Conservation (phyloP, 257 asterid species). For the Capsicum pubescens region DNA sequence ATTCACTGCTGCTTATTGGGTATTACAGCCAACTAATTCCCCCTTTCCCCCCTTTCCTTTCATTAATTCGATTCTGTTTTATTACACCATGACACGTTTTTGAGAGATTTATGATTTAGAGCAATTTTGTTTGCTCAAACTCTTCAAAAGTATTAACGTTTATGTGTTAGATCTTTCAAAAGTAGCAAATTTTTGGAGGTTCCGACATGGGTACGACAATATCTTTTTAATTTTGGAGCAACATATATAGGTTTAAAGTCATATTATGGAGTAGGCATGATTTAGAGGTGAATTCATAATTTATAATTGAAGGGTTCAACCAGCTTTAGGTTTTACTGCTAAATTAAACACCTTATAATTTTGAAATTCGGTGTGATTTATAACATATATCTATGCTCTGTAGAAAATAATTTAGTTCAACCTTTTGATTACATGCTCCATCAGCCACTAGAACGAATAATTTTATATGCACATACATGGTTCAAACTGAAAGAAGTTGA, state of each 20-base stretch:
- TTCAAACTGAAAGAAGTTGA: neutral
- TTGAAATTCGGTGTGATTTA: neutral
- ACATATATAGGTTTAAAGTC: neutral
- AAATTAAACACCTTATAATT: neutral
- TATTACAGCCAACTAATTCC: conserved; percentile 24
- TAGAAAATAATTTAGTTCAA: neutral
- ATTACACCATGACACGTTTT: neutral
- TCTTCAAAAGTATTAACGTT: neutral
- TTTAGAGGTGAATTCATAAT: neutral
- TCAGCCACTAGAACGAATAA: neutral
- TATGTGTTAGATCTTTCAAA: neutral
- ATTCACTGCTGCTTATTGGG: conserved; percentile 96
- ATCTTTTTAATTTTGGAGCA: too few species aligned
- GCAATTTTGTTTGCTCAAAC: neutral
- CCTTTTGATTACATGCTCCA: neutral
- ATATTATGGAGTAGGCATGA: neutral
- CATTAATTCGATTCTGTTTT: neutral
- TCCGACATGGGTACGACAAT: too few species aligned
- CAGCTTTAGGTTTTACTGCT: neutral
- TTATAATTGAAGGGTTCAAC: neutral
- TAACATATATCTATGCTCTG: neutral
- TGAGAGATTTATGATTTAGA: neutral
- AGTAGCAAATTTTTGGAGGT: too few species aligned
- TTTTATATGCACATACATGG: neutral
- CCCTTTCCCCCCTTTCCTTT: neutral